A percentile compares a stretch with the other conserved stretches of the same genome.
phyloP scores from a whole-genome alignment of 163 green algal species.

The Coccomyxa subellipsoidea region DNA sequence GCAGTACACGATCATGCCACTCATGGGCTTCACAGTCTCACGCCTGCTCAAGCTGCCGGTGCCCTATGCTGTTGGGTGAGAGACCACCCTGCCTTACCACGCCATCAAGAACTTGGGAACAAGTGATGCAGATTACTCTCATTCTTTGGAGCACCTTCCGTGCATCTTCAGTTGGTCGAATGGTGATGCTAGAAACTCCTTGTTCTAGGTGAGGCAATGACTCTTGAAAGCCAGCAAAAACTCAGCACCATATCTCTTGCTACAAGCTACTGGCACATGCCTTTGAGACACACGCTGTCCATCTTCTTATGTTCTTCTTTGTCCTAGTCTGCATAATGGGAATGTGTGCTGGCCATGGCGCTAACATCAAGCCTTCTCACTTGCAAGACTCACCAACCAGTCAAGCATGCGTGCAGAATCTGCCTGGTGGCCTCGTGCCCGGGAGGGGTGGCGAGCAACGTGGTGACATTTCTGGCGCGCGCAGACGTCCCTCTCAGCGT shows the following conservation, averaged over 20 bases:
- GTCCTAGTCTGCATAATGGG: not conserved
- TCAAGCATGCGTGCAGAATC: slow-evolving; percentile 31
- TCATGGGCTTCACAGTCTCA: slow-evolving; percentile 46
- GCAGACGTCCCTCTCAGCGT: slow-evolving; percentile 74
- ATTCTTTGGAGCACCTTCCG: not conserved
- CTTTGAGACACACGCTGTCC: no score
- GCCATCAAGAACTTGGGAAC: not conserved
- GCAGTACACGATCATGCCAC: slow-evolving; percentile 75
- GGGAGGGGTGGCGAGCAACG: slow-evolving; percentile 58
- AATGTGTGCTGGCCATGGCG: not conserved
- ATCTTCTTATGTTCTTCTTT: no score
- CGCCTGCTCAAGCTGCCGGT: slow-evolving; percentile 40
- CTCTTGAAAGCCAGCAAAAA: no score
- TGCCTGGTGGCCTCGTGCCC: slow-evolving; percentile 61
- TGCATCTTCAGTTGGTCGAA: no score
- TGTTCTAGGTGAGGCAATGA: no score
- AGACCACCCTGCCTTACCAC: not conserved
- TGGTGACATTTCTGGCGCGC: slow-evolving; percentile 64
- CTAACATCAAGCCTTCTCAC: not conserved
- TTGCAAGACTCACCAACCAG: not conserved
- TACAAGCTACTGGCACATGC: no score
- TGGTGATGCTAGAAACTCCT: no score
- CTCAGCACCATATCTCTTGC: no score
- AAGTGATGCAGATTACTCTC: no score
- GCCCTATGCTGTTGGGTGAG: slow-evolving; percentile 51